These are phyloP conservation scores for Aspergillus tanneri DNA, from an alignment of 2,329 filamentous ascomycete species.

Conservation along the genomic window DNA sequence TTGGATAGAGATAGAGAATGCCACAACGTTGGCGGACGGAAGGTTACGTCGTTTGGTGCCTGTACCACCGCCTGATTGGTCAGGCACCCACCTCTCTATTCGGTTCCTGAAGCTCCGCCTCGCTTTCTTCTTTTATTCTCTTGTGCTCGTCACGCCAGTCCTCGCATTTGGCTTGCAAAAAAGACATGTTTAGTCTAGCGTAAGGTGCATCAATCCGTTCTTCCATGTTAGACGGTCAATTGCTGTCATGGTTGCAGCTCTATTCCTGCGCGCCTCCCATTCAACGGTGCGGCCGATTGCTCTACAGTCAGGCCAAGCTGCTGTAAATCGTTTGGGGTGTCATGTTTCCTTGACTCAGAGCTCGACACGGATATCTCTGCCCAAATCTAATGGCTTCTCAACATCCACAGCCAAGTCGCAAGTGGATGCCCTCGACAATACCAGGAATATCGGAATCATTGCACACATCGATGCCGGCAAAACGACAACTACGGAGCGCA, in stretches of 20 bases:
- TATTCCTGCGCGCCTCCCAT: slow-evolving; percentile 30
- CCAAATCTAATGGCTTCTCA: slow-evolving; percentile 28
- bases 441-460: slow-evolving; percentile 96
- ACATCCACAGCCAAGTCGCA: slow-evolving; percentile 24
- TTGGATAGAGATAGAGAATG: slow-evolving; percentile 4
- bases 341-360: neutral
- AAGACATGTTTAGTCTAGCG: neutral
- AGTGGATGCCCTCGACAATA: slow-evolving; percentile 54
- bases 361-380: neutral
- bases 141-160: neutral
- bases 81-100: slow-evolving; percentile 19
- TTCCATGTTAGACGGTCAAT: slow-evolving; percentile 11
- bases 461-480: slow-evolving; percentile 98
- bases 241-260: slow-evolving; percentile 32
- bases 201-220: neutral
- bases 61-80: slow-evolving; percentile 18
- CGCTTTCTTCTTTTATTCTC: slow-evolving; percentile 10
- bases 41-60: slow-evolving; percentile 24
- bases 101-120: slow-evolving; percentile 6
- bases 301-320: slow-evolving; percentile 6
- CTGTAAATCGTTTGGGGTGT: slow-evolving; percentile 9
- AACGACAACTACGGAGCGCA: slow-evolving; percentile 97
- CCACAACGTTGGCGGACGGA: slow-evolving; percentile 7
- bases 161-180: neutral
- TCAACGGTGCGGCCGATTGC: slow-evolving; percentile 22